phyloP scores from a whole-genome alignment of 148 eudicot genomes.

The Beta vulgaris region DNA sequence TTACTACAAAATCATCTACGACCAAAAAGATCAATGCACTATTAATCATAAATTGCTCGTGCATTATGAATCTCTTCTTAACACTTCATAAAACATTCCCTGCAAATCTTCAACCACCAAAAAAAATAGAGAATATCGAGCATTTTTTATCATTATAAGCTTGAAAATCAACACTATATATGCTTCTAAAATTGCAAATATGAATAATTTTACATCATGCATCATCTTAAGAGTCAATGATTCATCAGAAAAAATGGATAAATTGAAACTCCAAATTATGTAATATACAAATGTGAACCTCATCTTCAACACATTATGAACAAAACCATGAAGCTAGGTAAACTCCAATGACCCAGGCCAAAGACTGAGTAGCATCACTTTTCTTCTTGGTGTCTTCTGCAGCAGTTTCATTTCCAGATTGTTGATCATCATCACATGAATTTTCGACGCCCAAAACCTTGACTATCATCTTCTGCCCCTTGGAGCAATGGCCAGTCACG shows the following conservation, averaged over 20 bases:
- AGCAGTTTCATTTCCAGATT: neutral
- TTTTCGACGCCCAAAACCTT: slow-evolving; percentile 39
- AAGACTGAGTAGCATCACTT: slow-evolving; percentile 18
- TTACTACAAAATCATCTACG: neutral
- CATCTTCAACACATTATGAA: too few relatives aligned
- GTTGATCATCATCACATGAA: slow-evolving; percentile 6
- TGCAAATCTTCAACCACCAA: slow-evolving; percentile 59
- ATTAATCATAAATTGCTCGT: too few relatives aligned
- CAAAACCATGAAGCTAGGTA: too few relatives aligned
- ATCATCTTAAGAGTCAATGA: neutral
- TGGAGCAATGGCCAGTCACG: slow-evolving; percentile 52
- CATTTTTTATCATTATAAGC: neutral
- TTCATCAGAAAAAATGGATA: neutral
- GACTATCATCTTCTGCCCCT: slow-evolving; percentile 58
- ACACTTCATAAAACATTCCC: slow-evolving; percentile 84
- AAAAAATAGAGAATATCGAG: neutral
- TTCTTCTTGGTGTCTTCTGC: slow-evolving; percentile 14
- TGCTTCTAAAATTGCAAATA: neutral
- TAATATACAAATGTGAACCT: too few relatives aligned
- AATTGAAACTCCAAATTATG: neutral
- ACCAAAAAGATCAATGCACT: too few relatives aligned
- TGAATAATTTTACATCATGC: neutral
- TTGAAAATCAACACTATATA: neutral
- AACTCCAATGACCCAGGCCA: too few relatives aligned
- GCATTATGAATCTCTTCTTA: slow-evolving; percentile 80